Evolutionary conservation across 176 grass and related monocot species (phyloP).

Genomic region (Ensete ventricosum): DNA sequence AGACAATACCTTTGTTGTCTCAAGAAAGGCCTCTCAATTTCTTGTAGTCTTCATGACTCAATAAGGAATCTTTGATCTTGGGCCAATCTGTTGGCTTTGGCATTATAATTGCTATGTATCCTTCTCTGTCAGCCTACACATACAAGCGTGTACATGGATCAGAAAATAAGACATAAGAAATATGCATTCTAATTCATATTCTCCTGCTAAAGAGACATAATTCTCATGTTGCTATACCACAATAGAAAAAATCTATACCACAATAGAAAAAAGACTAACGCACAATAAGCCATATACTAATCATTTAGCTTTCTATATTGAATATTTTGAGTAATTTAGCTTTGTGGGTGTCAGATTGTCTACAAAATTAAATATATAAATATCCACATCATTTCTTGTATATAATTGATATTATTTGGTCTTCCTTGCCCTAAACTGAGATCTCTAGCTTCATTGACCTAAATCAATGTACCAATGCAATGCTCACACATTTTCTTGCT

Average conservation of each 20-base stretch:
- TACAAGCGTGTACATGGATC: constrained; percentile 7
- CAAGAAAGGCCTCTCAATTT: constrained; percentile 47
- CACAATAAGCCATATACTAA: background rate
- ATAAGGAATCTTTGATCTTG: constrained; percentile 84
- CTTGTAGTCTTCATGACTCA: constrained; percentile 65
- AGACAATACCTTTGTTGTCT: background rate
- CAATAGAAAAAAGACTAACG: background rate
- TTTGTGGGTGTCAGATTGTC: too few species aligned
- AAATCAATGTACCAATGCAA: background rate
- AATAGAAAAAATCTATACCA: background rate
- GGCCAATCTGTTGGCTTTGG: constrained; percentile 67
- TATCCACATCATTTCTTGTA: background rate
- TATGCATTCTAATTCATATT: background rate
- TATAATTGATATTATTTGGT: background rate
- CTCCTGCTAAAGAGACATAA: background rate
- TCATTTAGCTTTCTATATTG: too few species aligned
- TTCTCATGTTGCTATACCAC: background rate
- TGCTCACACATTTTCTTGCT: background rate
- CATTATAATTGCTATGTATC: constrained; percentile 86
- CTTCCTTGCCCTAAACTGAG: background rate
- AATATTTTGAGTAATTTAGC: too few species aligned
- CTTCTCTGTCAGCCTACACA: constrained; percentile 75
- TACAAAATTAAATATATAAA: too few species aligned
- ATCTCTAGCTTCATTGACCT: background rate
- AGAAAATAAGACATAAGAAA: background rate